Evolutionary conservation across 495 filamentous ascomycete species (phyloP).

Genomic region (Hypoxylon intermedium): DNA sequence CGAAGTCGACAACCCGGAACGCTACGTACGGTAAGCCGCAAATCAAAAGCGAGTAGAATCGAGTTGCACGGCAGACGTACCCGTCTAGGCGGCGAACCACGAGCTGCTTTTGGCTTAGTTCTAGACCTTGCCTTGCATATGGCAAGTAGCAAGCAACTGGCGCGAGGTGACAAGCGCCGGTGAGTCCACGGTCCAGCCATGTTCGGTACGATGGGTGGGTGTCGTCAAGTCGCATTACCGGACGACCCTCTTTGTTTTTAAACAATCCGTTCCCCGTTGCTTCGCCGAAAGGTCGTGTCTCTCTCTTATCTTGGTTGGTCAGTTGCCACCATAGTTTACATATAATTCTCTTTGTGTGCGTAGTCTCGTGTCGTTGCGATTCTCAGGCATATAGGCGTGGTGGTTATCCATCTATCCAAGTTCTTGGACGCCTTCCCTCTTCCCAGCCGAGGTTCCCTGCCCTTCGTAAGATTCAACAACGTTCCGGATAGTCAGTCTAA

Average conservation of each 20-base stretch:
- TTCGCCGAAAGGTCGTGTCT: background rate
- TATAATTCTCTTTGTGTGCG: background rate
- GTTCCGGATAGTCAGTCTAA: background rate
- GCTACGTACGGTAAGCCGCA: conserved; percentile 20
- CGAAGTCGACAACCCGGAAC: conserved; percentile 3
- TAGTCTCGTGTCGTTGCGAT: background rate
- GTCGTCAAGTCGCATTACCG: conserved; percentile 30
- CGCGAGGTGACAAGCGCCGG: conserved; percentile 18
- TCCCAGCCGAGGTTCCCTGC: background rate
- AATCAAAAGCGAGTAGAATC: conserved; percentile 34
- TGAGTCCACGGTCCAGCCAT: conserved; percentile 25
- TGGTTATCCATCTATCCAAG: background rate
- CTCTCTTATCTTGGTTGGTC: conserved; percentile 19
- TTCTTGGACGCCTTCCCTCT: background rate
- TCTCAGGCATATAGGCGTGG: conserved; percentile 8
- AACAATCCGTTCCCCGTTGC: conserved; percentile 5
- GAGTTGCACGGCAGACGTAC: background rate
- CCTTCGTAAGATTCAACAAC: background rate
- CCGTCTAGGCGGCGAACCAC: conserved; percentile 15
- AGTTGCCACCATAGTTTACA: conserved; percentile 4
- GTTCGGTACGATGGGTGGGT: conserved; percentile 32
- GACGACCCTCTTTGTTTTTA: conserved; percentile 26
- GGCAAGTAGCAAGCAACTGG: conserved; percentile 9
- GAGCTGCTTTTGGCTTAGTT: conserved; percentile 14
- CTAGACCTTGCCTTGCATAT: conserved; percentile 13